A percentile compares a stretch with the other conserved stretches of the same genome.
Evolutionary conservation across 768 basidiomycete genomes (phyloP).

Genomic region (Lactarius psammicola): DNA sequence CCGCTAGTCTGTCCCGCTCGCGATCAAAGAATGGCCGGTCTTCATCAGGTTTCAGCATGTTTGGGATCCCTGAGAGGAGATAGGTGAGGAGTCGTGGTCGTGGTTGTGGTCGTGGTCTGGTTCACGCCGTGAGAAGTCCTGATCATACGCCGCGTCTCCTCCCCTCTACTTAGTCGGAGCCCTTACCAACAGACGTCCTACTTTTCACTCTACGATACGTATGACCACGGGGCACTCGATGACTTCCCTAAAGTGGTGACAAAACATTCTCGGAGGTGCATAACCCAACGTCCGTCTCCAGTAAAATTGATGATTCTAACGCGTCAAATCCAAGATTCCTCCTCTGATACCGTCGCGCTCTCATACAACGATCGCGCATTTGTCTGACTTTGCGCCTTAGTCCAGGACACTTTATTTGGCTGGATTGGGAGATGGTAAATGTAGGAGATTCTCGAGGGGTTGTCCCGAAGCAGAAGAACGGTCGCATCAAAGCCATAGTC

Average conservation of each 20-base stretch:
- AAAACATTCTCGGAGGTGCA: no score
- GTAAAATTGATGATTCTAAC: no score
- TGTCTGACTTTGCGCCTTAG: constrained; percentile 72
- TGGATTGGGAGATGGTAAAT: constrained; percentile 40
- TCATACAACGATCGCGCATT: constrained; percentile 50
- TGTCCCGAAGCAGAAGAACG: no score
- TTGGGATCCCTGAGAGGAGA: not conserved
- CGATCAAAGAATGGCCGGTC: constrained; percentile 66
- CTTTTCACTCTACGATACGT: constrained; percentile 10
- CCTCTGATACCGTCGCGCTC: constrained; percentile 44
- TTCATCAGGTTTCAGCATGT: constrained; percentile 33
- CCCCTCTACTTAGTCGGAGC: constrained; percentile 23
- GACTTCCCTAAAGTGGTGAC: constrained; percentile 35
- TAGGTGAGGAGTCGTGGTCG: not conserved
- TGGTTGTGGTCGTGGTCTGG: not conserved
- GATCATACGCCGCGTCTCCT: constrained; percentile 21
- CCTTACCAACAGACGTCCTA: constrained; percentile 22
- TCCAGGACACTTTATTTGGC: constrained; percentile 80
- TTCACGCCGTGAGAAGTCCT: not conserved
- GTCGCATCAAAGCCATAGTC: no score
- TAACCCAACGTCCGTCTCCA: no score
- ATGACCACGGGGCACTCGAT: constrained; percentile 10
- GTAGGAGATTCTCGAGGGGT: constrained; percentile 37
- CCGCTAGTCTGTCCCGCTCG: constrained; percentile 71
- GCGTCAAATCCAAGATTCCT: constrained; percentile 34